Evolutionary conservation across 1,284 basidiomycete species (phyloP).

Genomic region (Naganishia cerealis): DNA sequence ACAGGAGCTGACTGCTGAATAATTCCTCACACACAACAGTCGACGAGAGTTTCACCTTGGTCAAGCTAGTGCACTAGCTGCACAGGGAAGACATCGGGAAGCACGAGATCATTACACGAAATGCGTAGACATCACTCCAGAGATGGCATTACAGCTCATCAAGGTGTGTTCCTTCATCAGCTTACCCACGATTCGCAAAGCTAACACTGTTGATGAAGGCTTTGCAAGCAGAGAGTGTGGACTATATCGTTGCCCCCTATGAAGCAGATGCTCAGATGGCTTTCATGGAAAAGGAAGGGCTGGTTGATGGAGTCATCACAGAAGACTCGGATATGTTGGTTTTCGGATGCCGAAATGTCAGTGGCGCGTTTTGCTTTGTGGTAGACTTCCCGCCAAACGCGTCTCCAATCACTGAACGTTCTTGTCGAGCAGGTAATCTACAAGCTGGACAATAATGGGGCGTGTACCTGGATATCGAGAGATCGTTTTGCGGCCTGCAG

Average conservation of each 20-base stretch:
- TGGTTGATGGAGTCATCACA: conserved; percentile 90
- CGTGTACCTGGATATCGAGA: conserved; percentile 77
- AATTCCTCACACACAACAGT: not conserved
- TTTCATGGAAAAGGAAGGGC: conserved; percentile 77
- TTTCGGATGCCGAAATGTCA: conserved; percentile 83
- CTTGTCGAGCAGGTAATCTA: conserved; percentile 58
- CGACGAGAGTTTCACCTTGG: conserved; percentile 53
- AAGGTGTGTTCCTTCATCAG: conserved; percentile 63
- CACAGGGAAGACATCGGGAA: conserved; percentile 73
- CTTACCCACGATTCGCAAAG: not conserved
- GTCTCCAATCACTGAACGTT: not conserved
- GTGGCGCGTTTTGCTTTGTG: conserved; percentile 43
- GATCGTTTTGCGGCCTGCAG: conserved; percentile 71
- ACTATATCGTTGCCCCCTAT: conserved; percentile 94
- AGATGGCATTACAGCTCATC: conserved; percentile 96
- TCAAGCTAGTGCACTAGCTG: conserved; percentile 69
- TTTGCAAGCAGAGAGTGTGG: conserved; percentile 71
- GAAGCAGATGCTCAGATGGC: conserved; percentile 98
- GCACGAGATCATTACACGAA: conserved; percentile 88
- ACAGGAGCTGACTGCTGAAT: not conserved
- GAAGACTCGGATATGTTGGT: conserved; percentile 98
- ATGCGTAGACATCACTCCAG: conserved; percentile 90
- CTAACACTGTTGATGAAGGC: conserved; percentile 59
- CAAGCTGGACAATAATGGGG: conserved; percentile 78
- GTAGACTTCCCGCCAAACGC: not conserved